A percentile compares a stretch with the other conserved stretches of the same genome.
phyloP scores from a whole-genome alignment of 371 early-diverging fungal genomes.

The Mortierella sp. region DNA sequence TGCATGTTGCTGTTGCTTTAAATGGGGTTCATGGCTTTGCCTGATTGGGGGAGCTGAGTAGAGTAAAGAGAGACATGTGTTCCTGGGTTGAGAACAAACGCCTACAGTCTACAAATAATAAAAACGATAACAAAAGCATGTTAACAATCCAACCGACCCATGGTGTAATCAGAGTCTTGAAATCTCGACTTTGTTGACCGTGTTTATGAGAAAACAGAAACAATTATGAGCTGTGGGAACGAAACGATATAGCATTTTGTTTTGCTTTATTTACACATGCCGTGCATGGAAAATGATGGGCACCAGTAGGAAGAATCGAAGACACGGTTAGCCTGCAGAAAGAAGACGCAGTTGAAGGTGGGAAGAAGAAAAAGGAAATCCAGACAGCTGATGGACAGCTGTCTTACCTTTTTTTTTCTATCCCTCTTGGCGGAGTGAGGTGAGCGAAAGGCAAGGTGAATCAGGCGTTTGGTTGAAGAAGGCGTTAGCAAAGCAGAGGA shows the following conservation, averaged over 20 bases:
- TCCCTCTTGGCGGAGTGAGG: slow-evolving; percentile 2
- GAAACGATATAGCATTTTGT: background rate
- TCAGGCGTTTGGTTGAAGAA: background rate
- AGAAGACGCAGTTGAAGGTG: background rate
- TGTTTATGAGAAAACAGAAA: background rate
- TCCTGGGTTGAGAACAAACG: background rate
- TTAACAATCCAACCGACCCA: background rate
- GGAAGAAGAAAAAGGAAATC: slow-evolving; percentile 1
- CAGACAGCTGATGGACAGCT: slow-evolving; percentile 9
- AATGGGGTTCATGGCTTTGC: background rate
- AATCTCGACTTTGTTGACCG: background rate
- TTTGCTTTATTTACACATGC: background rate
- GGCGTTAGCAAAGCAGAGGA: background rate
- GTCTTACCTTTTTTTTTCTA: no score
- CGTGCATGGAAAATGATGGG: background rate
- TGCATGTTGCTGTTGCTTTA: background rate
- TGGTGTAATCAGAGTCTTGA: background rate
- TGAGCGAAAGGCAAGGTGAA: background rate
- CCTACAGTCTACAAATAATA: background rate
- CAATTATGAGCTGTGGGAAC: background rate
- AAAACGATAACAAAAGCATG: background rate
- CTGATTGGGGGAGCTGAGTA: no score
- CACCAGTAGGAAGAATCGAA: background rate
- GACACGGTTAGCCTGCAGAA: background rate
- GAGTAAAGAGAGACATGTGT: background rate